Evolutionary conservation across 352 stramenopile species (phyloP).

Genomic region (Globisporangium cylindrosporum): DNA sequence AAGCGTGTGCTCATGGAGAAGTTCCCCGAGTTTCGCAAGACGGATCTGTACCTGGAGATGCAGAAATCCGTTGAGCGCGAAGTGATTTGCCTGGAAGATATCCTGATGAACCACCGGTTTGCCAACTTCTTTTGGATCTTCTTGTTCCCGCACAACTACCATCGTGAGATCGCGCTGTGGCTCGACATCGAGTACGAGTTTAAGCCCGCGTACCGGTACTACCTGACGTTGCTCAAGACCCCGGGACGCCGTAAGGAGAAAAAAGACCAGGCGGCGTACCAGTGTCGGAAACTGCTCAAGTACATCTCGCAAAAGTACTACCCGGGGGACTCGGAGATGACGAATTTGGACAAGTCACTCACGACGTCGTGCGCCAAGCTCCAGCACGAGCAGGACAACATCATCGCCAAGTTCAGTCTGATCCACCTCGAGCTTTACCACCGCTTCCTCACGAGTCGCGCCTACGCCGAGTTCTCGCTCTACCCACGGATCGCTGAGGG

Average conservation of each 20-base stretch:
- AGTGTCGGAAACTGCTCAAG: constrained; percentile 68
- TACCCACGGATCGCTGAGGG: constrained; percentile 51
- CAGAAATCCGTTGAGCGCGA: constrained; percentile 72
- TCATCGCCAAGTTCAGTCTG: constrained; percentile 82
- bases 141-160: constrained; percentile 85
- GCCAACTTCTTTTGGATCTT: constrained; percentile 90
- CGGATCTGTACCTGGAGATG: constrained; percentile 80
- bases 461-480: constrained; percentile 83
- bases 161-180: constrained; percentile 83
- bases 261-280: constrained; percentile 57
- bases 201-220: constrained; percentile 75
- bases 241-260: constrained; percentile 39
- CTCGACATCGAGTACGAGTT: constrained; percentile 88
- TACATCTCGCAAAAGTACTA: constrained; percentile 89
- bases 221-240: constrained; percentile 62
- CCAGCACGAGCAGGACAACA: constrained; percentile 79
- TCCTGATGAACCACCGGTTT: constrained; percentile 86
- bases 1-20: constrained; percentile 79
- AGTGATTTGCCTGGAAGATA: constrained; percentile 80
- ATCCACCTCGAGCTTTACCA: constrained; percentile 86
- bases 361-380: constrained; percentile 58
- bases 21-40: constrained; percentile 79
- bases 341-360: constrained; percentile 63
- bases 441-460: constrained; percentile 78
- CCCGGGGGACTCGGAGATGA: constrained; percentile 69